These are phyloP conservation scores for Solanum hybrid DNA, from an alignment of 305 asterid genomes.

Conservation along the genomic window DNA sequence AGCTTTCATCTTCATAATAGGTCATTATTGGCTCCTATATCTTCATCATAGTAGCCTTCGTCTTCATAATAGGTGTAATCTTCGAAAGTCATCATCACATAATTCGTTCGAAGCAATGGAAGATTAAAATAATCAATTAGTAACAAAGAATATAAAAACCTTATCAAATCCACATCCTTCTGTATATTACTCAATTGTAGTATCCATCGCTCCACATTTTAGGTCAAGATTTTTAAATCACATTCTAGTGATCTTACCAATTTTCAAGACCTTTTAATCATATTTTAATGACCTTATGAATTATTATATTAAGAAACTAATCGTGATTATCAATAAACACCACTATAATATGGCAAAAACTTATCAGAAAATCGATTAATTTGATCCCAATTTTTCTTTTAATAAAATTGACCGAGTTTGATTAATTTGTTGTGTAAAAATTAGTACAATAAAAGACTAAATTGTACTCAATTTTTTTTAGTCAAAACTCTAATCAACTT, in stretches of 20 bases:
- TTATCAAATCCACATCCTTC: background rate
- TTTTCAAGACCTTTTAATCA: background rate
- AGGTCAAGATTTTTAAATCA: background rate
- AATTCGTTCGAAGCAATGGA: background rate
- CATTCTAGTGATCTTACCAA: too few species aligned
- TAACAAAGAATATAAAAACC: background rate
- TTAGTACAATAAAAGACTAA: background rate
- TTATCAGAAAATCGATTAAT: background rate
- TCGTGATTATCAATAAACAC: background rate
- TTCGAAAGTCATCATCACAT: background rate
- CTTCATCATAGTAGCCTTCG: background rate
- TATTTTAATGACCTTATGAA: background rate
- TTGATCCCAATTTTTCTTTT: background rate
- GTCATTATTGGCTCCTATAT: background rate
- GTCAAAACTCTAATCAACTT: background rate
- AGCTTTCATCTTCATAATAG: background rate
- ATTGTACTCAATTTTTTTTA: background rate
- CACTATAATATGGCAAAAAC: background rate
- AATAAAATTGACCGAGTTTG: background rate
- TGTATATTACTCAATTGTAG: background rate
- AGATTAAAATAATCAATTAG: background rate
- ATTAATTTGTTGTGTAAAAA: background rate
- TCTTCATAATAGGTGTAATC: background rate
- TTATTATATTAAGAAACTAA: background rate
- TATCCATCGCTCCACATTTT: background rate